Evolutionary conservation across 495 filamentous ascomycete species (phyloP).

Genomic region (Parmelia sp.): DNA sequence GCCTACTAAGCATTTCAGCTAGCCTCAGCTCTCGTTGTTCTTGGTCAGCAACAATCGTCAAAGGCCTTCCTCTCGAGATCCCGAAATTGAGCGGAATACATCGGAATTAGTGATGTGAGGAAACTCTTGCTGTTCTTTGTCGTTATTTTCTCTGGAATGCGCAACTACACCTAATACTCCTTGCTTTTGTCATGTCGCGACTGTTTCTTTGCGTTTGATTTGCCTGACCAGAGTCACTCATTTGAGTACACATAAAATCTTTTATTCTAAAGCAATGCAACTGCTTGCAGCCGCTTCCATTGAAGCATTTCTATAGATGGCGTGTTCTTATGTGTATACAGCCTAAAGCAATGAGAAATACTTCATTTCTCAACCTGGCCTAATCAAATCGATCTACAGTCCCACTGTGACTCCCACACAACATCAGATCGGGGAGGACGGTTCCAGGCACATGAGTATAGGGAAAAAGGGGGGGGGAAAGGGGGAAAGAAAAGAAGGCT

Average conservation of each 20-base stretch:
- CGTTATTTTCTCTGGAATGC: background rate
- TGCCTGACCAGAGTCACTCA: background rate
- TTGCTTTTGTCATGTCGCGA: constrained; percentile 2
- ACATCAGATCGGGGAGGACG: too few relatives aligned
- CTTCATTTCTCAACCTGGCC: too few relatives aligned
- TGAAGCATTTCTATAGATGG: too few relatives aligned
- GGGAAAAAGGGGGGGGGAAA: too few relatives aligned
- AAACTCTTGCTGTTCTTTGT: background rate
- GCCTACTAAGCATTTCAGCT: background rate
- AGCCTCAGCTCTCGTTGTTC: background rate
- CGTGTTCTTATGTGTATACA: too few relatives aligned
- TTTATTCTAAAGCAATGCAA: too few relatives aligned
- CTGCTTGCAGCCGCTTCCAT: too few relatives aligned
- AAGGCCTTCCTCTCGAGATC: background rate
- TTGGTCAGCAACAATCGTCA: background rate
- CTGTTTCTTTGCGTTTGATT: background rate
- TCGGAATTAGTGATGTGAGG: background rate
- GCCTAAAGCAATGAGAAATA: too few relatives aligned
- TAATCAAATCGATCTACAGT: too few relatives aligned
- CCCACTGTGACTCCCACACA: too few relatives aligned
- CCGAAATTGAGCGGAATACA: background rate
- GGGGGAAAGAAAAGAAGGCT: too few relatives aligned
- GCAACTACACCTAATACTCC: background rate
- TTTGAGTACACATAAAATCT: background rate
- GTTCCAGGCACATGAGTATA: too few relatives aligned